A percentile compares a stretch with the other conserved stretches of the same genome.
Evolutionary conservation across 345 rosid genomes (phyloP).

Genomic region (Hypericum androsaemum): DNA sequence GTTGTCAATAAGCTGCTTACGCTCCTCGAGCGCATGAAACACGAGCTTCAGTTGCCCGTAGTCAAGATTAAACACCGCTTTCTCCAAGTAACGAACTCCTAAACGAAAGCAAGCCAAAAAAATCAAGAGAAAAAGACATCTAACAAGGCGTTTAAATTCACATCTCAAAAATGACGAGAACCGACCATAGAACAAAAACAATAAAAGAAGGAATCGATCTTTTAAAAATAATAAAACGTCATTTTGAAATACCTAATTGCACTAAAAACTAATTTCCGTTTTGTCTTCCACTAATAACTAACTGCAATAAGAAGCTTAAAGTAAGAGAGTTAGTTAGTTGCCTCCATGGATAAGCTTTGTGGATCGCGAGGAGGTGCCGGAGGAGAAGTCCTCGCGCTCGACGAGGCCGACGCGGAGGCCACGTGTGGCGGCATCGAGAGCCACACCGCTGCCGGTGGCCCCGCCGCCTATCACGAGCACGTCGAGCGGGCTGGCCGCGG

Average conservation of each 20-base stretch:
- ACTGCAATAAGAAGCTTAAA: too few species aligned
- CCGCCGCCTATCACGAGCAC: conserved; percentile 92
- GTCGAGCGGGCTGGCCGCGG: conserved; percentile 56
- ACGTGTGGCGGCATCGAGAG: conserved; percentile 83
- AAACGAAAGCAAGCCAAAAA: neutral
- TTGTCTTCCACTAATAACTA: too few species aligned
- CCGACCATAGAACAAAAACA: too few species aligned
- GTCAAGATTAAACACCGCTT: conserved; percentile 91
- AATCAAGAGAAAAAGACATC: neutral
- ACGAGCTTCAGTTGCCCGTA: conserved; percentile 90
- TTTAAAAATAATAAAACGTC: too few species aligned
- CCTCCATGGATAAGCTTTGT: conserved; percentile 97
- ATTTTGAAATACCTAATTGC: too few species aligned
- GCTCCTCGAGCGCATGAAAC: conserved; percentile 93
- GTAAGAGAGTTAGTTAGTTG: conserved; percentile 4
- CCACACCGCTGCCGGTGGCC: conserved; percentile 95
- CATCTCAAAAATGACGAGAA: too few species aligned
- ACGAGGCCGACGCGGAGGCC: conserved; percentile 90
- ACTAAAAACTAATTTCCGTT: too few species aligned
- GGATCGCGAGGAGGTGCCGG: conserved; percentile 93
- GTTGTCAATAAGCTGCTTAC: conserved; percentile 83
- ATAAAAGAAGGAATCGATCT: too few species aligned
- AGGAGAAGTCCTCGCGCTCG: conserved; percentile 92
- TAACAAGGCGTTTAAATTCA: neutral
- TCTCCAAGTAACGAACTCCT: conserved; percentile 98